phyloP scores from a whole-genome alignment of 2,329 filamentous ascomycete species.

The Monosporascus sp. region DNA sequence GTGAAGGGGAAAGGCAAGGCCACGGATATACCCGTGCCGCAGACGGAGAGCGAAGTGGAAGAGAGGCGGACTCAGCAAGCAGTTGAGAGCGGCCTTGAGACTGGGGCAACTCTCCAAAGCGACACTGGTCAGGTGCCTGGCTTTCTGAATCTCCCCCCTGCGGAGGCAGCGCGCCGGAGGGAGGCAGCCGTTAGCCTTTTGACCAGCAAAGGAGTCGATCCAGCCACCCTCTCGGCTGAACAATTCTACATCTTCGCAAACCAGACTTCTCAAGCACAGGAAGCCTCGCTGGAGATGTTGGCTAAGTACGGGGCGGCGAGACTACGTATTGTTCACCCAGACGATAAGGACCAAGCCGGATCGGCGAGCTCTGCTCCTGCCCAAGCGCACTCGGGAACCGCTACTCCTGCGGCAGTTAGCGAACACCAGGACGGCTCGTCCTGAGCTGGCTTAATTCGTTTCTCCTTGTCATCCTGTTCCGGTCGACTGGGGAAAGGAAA shows the following conservation, averaged over 20 bases:
- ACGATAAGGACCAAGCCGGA: slow-evolving; percentile 26
- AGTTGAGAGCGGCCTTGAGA: slow-evolving; percentile 6
- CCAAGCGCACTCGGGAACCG: slow-evolving; percentile 9
- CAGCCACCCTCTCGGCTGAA: slow-evolving; percentile 45
- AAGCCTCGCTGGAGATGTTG: slow-evolving; percentile 51
- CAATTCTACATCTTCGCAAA: slow-evolving; percentile 57
- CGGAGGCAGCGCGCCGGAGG: slow-evolving; percentile 45
- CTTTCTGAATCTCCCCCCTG: slow-evolving; percentile 35
- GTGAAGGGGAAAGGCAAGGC: not conserved
- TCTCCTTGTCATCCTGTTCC: no score
- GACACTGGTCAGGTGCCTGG: slow-evolving; percentile 19
- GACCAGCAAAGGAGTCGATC: slow-evolving; percentile 42
- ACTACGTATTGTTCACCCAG: slow-evolving; percentile 51
- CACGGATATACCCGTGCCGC: not conserved
- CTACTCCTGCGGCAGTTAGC: slow-evolving; percentile 5
- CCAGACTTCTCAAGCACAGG: slow-evolving; percentile 50
- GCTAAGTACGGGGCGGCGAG: slow-evolving; percentile 52
- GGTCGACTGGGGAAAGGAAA: no score
- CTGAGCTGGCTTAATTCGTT: not conserved
- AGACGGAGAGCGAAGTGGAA: not conserved
- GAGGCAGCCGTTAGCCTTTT: slow-evolving; percentile 44
- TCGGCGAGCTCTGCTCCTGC: slow-evolving; percentile 21
- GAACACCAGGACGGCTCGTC: not conserved
- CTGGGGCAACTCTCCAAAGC: slow-evolving; percentile 8
- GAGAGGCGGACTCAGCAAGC: not conserved